Evolutionary conservation across 2,329 filamentous ascomycete genomes (phyloP).

Genomic region (Blumeriella jaapii): DNA sequence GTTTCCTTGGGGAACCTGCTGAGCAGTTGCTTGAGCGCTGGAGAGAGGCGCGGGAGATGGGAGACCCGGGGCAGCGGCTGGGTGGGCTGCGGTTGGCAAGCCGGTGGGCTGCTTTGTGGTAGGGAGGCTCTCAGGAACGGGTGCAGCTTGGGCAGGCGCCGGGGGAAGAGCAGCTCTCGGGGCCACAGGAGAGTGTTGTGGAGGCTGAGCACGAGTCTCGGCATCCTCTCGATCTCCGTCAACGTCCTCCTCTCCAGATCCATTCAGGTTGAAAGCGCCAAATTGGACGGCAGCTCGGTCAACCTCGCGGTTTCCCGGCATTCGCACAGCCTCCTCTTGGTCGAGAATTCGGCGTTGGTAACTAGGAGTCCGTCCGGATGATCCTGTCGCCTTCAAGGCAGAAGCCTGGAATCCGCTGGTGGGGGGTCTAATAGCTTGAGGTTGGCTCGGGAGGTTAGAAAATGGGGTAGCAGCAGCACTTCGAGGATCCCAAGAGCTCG

Average conservation of each 20-base stretch:
- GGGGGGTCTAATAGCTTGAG: constrained; percentile 38
- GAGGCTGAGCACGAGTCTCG: constrained; percentile 86
- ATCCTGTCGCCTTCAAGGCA: constrained; percentile 62
- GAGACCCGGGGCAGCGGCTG: constrained; percentile 29
- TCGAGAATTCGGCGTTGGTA: constrained; percentile 81
- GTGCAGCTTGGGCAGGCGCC: constrained; percentile 39
- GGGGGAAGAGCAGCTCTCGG: constrained; percentile 83
- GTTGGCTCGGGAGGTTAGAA: constrained; percentile 48
- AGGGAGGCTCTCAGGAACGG: constrained; percentile 43
- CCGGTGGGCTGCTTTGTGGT: constrained; percentile 34
- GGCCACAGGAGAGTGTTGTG: constrained; percentile 80
- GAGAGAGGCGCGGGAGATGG: constrained; percentile 28
- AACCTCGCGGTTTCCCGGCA: constrained; percentile 93
- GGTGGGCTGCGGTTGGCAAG: constrained; percentile 37
- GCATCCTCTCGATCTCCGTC: constrained; percentile 92
- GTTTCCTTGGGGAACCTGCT: constrained; percentile 25
- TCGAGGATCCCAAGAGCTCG: constrained; percentile 72
- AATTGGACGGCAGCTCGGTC: constrained; percentile 92
- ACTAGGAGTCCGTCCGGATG: constrained; percentile 58
- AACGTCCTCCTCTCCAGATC: constrained; percentile 66
- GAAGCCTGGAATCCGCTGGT: constrained; percentile 69
- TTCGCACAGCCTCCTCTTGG: constrained; percentile 94
- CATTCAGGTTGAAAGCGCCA: constrained; percentile 85
- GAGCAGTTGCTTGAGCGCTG: constrained; percentile 28
- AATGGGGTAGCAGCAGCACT: constrained; percentile 52